Evolutionary conservation across 768 basidiomycete genomes (phyloP), one percentile per base, ranked within the genome.

Genomic region (Boletus rufocinnamomeus): DNA sequence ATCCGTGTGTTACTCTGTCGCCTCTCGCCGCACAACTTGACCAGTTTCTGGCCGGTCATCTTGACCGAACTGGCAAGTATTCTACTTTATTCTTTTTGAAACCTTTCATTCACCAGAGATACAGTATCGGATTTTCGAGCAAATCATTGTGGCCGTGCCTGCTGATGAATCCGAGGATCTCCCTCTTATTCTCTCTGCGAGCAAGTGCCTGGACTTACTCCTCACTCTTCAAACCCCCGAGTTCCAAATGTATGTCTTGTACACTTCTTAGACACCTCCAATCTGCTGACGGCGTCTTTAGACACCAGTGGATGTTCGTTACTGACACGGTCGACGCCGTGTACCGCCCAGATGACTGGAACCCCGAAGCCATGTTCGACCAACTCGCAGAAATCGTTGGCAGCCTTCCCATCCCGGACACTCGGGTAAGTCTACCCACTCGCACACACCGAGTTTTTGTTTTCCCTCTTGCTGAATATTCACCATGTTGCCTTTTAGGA

Each of bases 251-350:
- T 97, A 69, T 59, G 77, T 16, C 44, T 52, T 51, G 21, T 43
- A 34, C 32, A 11, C 14, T 58, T 13, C 38, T 6, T 35, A 6
- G 40, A 4, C 21, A 13, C 2, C 17, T 16, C 17, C 13, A 46
- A 51, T 50, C 54, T 8, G 47, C 54, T 70, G 11, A 68, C 49
- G 16, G 35, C 23, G 6, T 44, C 21, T 21, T 21, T 63, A 92
- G 89, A 70, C 91, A 98, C 72, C 95, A 99, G 77, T 99, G 97
- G 96, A 91, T 97, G 67, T 99, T 98, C 72, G 86, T 98, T 44
- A 97, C 95, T 3, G 96, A 99, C 72, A 98, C 96, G 0, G 92
- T 95, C 7, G 97, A 98, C 66, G 95, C 96, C 0, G 83, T 95
- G 35, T 95, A 93, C 74, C 88, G 86, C 19, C 91, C 94, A 0